Base-by-base conservation (phyloP, 2,329 filamentous ascomycete genomes). In the Aspergillus glaucus region DNA sequence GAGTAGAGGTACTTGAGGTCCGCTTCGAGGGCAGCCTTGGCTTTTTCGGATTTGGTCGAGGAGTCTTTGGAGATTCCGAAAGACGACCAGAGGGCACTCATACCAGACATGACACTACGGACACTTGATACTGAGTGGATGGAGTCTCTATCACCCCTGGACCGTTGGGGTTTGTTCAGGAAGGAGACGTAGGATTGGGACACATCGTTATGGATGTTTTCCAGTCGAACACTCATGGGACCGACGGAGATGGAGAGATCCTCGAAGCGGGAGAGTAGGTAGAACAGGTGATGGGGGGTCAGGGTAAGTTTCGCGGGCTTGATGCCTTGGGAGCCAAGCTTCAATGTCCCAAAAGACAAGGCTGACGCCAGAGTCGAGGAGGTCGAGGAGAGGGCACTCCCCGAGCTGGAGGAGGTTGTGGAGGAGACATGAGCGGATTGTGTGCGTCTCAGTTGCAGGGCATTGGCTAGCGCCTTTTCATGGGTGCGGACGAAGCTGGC, bases 1-100 rank as follows among this genome's bases (percentile, higher is more conserved):
- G 93, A 97, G 73, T 96, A 98, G 30, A 98, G 78, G 67, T 98
- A 97, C 68, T 92, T 96, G 58, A 96, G 75, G 66, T 98, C 93
- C 49, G 86, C 82, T 64, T 93, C 84, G 48, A 93, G 72, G 41
- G 88, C 86, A 50, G 85, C 86, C 70, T 94, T 95, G 67, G 93
- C 89, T 65, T 89, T 90, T 70, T 96, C 93, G 32, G 84, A 88
- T 65, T 91, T 88, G 55, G 89, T 86, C 44, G 82, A 81, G 39
- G 87, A 85, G 61, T 88, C 88, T 69, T 85, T 87, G 41, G 87
- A 85, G 24, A 96, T 80, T 21, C 91, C 87, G 56, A 97, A 84
- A 61, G 85, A 90, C 19, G 88, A 86, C 92, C 91, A 97, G 42
- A 97, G 75, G 12, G 88, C 85, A 50, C 90, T 93, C 87, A 98